Conservation (phyloP, 257 asterid genomes). For the Rhazya stricta region DNA sequence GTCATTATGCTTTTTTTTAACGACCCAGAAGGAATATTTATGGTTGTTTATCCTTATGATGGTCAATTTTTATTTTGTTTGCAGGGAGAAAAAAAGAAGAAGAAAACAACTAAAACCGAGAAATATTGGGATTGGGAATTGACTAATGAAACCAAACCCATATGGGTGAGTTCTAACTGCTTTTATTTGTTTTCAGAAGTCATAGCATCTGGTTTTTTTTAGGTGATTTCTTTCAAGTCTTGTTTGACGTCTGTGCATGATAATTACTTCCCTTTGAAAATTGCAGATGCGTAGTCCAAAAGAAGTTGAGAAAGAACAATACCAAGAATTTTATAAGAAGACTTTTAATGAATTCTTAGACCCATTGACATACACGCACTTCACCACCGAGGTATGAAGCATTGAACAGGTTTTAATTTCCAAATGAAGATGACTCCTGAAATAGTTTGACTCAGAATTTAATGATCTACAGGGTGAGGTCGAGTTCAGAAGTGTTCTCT, state of each 20-base stretch:
- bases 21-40: background rate
- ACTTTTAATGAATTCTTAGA: slow-evolving; percentile 91
- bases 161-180: slow-evolving; percentile 61
- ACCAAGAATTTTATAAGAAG: slow-evolving; percentile 89
- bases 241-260: background rate
- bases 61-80: slow-evolving; percentile 17
- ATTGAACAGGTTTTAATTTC: slow-evolving; percentile 9
- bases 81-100: slow-evolving; percentile 72
- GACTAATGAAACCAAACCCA: slow-evolving; percentile 91
- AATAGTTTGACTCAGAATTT: slow-evolving; percentile 10
- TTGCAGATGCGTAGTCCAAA: slow-evolving; percentile 88
- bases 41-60: background rate
- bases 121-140: slow-evolving; percentile 99
- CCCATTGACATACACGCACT: slow-evolving; percentile 80
- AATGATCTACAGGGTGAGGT: slow-evolving; percentile 82
- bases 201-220: background rate
- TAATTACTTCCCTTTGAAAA: background rate
- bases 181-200: background rate
- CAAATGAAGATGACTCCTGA: slow-evolving; percentile 6
- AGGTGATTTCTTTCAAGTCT: background rate
- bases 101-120: slow-evolving; percentile 81
- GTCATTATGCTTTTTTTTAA: background rate
- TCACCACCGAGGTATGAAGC: slow-evolving; percentile 81
- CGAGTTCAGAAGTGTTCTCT: slow-evolving; percentile 92
- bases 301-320: slow-evolving; percentile 90